A percentile compares a stretch with the other conserved stretches of the same genome.
These are phyloP conservation scores for Scheffersomyces amazonensis DNA, from an alignment of 805 yeast genomes.

Conservation along the genomic window DNA sequence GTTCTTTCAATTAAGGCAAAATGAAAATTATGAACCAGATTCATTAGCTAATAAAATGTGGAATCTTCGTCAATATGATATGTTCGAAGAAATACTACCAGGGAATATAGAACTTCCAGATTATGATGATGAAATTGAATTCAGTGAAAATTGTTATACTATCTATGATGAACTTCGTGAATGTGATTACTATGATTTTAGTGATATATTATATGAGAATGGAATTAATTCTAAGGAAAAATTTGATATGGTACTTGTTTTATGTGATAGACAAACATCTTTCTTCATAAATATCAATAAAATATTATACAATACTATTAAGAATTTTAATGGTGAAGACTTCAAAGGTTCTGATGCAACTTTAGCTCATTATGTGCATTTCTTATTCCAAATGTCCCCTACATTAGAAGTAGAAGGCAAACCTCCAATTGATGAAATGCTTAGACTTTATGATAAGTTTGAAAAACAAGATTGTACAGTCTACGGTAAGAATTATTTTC, in stretches of 20 bases:
- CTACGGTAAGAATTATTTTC: background rate
- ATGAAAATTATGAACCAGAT: background rate
- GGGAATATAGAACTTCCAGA: background rate
- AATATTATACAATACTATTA: constrained; percentile 9
- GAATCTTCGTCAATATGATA: background rate
- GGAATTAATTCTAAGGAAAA: constrained; percentile 11
- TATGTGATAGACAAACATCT: constrained; percentile 9
- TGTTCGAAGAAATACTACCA: background rate
- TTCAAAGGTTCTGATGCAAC: background rate
- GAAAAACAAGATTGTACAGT: background rate
- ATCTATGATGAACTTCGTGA: background rate
- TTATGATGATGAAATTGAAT: background rate
- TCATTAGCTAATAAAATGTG: background rate
- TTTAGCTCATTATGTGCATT: background rate
- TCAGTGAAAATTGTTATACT: too few species aligned
- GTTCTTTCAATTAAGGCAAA: background rate
- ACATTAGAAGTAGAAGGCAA: background rate
- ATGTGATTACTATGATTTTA: background rate
- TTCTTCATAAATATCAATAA: constrained; percentile 9
- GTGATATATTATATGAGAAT: constrained; percentile 11
- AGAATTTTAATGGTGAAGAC: constrained; percentile 1
- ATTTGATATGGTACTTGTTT: constrained; percentile 5
- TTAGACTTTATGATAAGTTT: constrained; percentile 4
- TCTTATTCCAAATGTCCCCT: background rate
- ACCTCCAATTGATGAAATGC: constrained; percentile 2